Evolutionary conservation across 768 basidiomycete genomes (phyloP).

Genomic region (Amanita subjunquillea): DNA sequence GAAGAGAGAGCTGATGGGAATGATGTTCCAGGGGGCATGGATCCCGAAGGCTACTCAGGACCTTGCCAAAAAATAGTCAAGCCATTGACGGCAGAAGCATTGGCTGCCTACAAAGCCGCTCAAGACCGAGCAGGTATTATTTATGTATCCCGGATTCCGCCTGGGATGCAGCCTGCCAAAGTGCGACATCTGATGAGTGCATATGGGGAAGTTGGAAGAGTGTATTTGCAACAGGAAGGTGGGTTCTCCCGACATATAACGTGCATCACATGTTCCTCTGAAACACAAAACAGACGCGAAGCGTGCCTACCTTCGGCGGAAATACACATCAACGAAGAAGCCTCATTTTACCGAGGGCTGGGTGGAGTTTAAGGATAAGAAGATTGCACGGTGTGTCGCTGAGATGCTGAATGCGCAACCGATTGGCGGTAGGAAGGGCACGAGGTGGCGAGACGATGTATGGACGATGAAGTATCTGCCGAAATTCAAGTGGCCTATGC

Average conservation of each 20-base stretch:
- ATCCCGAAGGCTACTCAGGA: constrained; percentile 48
- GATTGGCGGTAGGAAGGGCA: constrained; percentile 88
- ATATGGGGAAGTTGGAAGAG: constrained; percentile 84
- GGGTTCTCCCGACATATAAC: constrained; percentile 11
- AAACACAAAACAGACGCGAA: constrained; percentile 55
- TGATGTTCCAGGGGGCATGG: constrained; percentile 38
- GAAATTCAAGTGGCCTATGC: constrained; percentile 97
- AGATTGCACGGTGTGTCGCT: constrained; percentile 79
- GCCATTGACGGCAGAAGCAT: constrained; percentile 64
- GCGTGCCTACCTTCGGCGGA: constrained; percentile 73
- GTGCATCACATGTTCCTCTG: neutral
- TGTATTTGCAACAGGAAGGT: constrained; percentile 94
- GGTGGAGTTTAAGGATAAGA: constrained; percentile 97
- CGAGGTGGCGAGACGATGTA: constrained; percentile 90
- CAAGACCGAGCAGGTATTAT: constrained; percentile 77
- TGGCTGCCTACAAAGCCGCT: constrained; percentile 63
- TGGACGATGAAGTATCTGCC: constrained; percentile 99
- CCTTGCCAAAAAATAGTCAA: constrained; percentile 52
- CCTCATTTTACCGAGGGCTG: constrained; percentile 92
- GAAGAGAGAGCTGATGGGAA: constrained; percentile 14
- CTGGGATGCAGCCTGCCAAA: constrained; percentile 95
- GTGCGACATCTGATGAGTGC: constrained; percentile 87
- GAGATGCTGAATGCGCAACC: constrained; percentile 94
- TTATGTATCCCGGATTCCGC: constrained; percentile 94
- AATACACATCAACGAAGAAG: constrained; percentile 76